phyloP scores from a whole-genome alignment of 306 rosid species.

The Echinosophora koreensis region DNA sequence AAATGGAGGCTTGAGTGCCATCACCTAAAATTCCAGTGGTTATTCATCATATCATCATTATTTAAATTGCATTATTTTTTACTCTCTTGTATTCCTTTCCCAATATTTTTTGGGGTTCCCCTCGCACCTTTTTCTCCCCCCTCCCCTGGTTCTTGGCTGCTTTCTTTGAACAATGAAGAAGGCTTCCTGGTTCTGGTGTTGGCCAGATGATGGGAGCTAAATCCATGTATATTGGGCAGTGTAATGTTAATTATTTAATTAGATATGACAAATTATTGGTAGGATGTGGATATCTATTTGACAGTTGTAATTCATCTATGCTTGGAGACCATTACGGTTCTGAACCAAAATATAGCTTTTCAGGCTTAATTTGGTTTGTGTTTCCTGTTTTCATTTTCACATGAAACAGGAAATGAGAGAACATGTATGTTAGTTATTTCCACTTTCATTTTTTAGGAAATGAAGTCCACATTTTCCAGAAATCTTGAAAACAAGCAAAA shows the following conservation, averaged over 20 bases:
- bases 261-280: not conserved
- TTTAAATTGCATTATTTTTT: conserved; percentile 22
- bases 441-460: too few relatives aligned
- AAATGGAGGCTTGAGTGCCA: conserved; percentile 34
- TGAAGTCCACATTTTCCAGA: too few relatives aligned
- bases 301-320: not conserved
- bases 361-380: not conserved
- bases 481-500: too few relatives aligned
- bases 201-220: conserved; percentile 33
- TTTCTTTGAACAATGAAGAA: conserved; percentile 29
- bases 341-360: not conserved
- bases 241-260: conserved; percentile 29
- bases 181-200: conserved; percentile 35
- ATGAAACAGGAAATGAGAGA: too few relatives aligned
- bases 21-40: conserved; percentile 19
- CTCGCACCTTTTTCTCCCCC: not conserved
- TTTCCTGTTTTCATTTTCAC: not conserved
- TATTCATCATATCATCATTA: not conserved
- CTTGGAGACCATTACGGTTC: not conserved
- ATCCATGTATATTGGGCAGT: conserved; percentile 21
- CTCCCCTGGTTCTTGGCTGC: not conserved
- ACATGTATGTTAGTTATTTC: too few relatives aligned
- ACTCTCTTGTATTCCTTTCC: conserved; percentile 5
- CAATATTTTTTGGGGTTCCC: not conserved
- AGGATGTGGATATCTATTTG: not conserved